Conservation (phyloP, 2,329 filamentous ascomycete genomes). For the Curvularia sp. region DNA sequence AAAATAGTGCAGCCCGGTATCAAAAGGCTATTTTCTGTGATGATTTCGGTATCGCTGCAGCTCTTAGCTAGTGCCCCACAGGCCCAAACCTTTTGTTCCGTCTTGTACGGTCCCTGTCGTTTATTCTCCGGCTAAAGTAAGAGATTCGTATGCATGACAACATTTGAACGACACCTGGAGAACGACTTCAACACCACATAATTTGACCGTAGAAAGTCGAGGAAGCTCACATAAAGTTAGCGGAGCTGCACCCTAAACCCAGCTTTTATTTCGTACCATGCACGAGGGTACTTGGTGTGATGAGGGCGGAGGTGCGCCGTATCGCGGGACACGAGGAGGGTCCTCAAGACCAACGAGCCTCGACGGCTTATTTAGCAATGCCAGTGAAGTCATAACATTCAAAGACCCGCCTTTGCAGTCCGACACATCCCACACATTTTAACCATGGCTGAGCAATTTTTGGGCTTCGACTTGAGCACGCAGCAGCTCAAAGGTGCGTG, state of each 20-base stretch:
- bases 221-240: background rate
- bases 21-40: background rate
- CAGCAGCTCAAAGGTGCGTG: conserved; percentile 87
- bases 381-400: conserved; percentile 8
- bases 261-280: background rate
- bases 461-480: conserved; percentile 95
- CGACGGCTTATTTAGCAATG: conserved; percentile 23
- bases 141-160: background rate
- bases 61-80: background rate
- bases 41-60: background rate
- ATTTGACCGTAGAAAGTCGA: background rate
- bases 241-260: background rate
- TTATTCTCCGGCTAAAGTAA: background rate
- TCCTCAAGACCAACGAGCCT: conserved; percentile 28
- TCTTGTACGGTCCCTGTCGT: background rate
- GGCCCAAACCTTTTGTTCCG: background rate
- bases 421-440: conserved; percentile 7
- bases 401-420: background rate
- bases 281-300: background rate
- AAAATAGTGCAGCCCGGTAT: background rate
- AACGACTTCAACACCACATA: background rate
- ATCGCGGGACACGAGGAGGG: conserved; percentile 20
- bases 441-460: conserved; percentile 66
- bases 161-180: background rate
- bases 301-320: conserved; percentile 17